phyloP scores from a whole-genome alignment of 495 filamentous ascomycete genomes.

The Daldinia grandis region DNA sequence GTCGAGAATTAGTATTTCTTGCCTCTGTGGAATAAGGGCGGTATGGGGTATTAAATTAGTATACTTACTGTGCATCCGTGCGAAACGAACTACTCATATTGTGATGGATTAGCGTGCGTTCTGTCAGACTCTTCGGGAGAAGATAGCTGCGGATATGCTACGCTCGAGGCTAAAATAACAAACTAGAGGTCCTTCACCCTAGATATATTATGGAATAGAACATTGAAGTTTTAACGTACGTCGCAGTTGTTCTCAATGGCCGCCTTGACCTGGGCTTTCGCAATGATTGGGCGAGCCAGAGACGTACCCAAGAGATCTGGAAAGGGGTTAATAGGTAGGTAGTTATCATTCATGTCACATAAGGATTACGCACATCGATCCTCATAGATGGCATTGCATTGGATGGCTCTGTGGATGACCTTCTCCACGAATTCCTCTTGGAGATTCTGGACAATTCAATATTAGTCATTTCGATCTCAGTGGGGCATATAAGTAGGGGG shows the following conservation, averaged over 20 bases:
- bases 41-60: not conserved
- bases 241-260: not conserved
- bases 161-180: too few species aligned
- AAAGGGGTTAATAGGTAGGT: slow-evolving; percentile 8
- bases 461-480: not conserved
- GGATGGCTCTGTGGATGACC: slow-evolving; percentile 86
- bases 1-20: not conserved
- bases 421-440: slow-evolving; percentile 83
- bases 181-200: not conserved
- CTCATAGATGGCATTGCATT: slow-evolving; percentile 74
- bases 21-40: not conserved
- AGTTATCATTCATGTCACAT: not conserved
- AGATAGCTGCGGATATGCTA: not conserved
- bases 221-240: not conserved
- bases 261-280: slow-evolving; percentile 40
- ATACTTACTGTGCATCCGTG: slow-evolving; percentile 4
- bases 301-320: slow-evolving; percentile 85
- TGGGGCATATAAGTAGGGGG: not conserved
- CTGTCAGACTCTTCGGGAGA: not conserved
- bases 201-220: not conserved
- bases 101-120: not conserved
- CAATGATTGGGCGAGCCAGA: slow-evolving; percentile 89
- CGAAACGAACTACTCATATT: not conserved
- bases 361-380: slow-evolving; percentile 2
- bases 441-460: slow-evolving; percentile 63